Evolutionary conservation across 2,329 filamentous ascomycete genomes (phyloP).

Genomic region (Hirsutella minnesotensis): DNA sequence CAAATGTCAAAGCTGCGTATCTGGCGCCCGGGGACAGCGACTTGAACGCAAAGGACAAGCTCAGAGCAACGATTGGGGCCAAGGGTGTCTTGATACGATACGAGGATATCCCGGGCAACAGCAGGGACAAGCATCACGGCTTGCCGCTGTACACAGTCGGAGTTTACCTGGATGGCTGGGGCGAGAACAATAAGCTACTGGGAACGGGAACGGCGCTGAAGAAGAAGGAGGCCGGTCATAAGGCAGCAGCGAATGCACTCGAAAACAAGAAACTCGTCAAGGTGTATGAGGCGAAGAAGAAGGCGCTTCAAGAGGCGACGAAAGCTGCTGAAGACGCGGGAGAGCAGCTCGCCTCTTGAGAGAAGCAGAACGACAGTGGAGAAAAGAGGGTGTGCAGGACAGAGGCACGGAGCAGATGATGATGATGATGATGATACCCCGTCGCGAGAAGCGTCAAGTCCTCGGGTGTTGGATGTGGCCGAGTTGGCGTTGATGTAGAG

Average conservation of each 20-base stretch:
- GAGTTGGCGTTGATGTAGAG: too few relatives aligned
- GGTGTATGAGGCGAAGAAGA: constrained; percentile 35
- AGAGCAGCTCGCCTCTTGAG: neutral
- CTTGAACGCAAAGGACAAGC: constrained; percentile 16
- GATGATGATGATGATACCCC: too few relatives aligned
- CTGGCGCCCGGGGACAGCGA: neutral
- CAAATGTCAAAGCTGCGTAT: neutral
- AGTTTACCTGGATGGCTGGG: constrained; percentile 56
- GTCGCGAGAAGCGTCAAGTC: too few relatives aligned
- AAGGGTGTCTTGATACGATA: constrained; percentile 51
- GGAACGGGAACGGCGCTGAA: constrained; percentile 51
- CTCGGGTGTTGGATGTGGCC: too few relatives aligned
- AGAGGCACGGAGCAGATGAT: too few relatives aligned
- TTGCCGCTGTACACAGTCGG: constrained; percentile 51
- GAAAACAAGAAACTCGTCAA: constrained; percentile 53
- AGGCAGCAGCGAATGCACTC: constrained; percentile 53
- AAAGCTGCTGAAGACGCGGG: constrained; percentile 8
- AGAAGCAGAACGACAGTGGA: neutral
- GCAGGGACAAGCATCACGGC: constrained; percentile 40
- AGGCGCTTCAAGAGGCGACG: constrained; percentile 23
- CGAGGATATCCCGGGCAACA: constrained; percentile 38
- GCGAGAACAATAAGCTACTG: constrained; percentile 48
- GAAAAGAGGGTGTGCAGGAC: too few relatives aligned
- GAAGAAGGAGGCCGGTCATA: constrained; percentile 58
- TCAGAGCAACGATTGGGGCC: constrained; percentile 31